phyloP scores from a whole-genome alignment of 2,329 filamentous ascomycete species.

The Monilinia fructicola region DNA sequence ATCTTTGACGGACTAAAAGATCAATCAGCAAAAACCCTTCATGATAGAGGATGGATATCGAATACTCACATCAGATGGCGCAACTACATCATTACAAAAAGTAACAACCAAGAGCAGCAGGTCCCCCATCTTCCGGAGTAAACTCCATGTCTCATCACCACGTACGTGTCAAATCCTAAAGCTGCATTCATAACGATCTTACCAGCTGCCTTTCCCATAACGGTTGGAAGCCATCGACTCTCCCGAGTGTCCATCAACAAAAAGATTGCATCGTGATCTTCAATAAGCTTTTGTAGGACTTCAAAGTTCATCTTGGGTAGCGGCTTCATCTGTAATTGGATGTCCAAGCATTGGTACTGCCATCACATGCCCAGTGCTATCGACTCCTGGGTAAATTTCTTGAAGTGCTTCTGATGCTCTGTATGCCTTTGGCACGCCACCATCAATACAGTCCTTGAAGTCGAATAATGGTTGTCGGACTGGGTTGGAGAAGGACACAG shows the following conservation, averaged over 20 bases:
- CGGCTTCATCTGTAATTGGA: conserved; percentile 71
- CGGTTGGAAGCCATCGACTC: conserved; percentile 89
- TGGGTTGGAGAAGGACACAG: conserved; percentile 93
- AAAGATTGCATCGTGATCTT: conserved; percentile 88
- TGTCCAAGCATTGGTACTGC: conserved; percentile 96
- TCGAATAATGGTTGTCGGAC: conserved; percentile 91
- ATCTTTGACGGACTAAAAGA: conserved; percentile 77
- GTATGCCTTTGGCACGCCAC: conserved; percentile 79
- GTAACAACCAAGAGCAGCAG: conserved; percentile 82
- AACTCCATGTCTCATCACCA: conserved; percentile 93
- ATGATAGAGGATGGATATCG: background rate
- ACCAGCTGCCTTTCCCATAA: conserved; percentile 88
- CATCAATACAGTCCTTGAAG: conserved; percentile 83
- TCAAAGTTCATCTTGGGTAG: conserved; percentile 71
- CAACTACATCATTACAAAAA: conserved; percentile 97
- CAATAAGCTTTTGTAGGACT: conserved; percentile 69
- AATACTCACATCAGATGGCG: conserved; percentile 79
- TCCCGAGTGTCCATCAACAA: conserved; percentile 97
- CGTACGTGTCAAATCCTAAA: conserved; percentile 92
- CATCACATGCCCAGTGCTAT: conserved; percentile 75
- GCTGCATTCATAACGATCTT: conserved; percentile 98
- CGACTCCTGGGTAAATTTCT: conserved; percentile 87
- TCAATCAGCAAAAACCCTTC: conserved; percentile 25
- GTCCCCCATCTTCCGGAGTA: conserved; percentile 54
- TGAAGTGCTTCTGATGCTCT: conserved; percentile 77